A percentile compares a stretch with the other conserved stretches of the same genome.
These are phyloP conservation scores for Penicillium silybi DNA, from an alignment of 495 filamentous ascomycete genomes.

Conservation along the genomic window DNA sequence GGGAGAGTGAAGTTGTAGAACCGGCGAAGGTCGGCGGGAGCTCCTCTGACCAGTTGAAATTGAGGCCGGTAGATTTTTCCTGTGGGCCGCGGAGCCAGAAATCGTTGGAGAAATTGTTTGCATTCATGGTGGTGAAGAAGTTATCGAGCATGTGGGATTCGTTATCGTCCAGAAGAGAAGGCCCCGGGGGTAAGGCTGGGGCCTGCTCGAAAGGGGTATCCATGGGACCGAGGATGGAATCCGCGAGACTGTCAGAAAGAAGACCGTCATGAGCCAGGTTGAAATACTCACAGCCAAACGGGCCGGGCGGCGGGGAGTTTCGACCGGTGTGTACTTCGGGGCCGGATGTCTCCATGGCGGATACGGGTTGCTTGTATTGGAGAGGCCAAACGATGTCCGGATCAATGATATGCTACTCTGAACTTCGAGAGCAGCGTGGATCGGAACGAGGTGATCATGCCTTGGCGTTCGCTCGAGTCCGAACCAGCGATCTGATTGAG, in stretches of 20 bases:
- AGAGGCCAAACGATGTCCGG: conserved; percentile 1
- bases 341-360: conserved; percentile 33
- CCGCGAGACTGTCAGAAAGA: conserved; percentile 26
- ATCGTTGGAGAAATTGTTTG: conserved; percentile 49
- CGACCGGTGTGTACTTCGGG: conserved; percentile 28
- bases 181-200: conserved; percentile 55
- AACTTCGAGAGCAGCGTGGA: conserved; percentile 22
- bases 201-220: conserved; percentile 53
- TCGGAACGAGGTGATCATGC: conserved; percentile 30
- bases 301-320: conserved; percentile 35
- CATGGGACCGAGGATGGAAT: conserved; percentile 45
- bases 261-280: neutral
- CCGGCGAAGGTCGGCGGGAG: conserved; percentile 59
- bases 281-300: conserved; percentile 58
- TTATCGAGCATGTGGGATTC: conserved; percentile 58
- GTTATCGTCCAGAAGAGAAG: conserved; percentile 56
- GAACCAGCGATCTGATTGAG: conserved; percentile 1
- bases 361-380: neutral
- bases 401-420: conserved; percentile 22
- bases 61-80: conserved; percentile 44
- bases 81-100: conserved; percentile 41
- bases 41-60: conserved; percentile 51
- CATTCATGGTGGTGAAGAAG: conserved; percentile 59
- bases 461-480: conserved; percentile 15
- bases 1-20: conserved; percentile 57